phyloP scores from a whole-genome alignment of 2,329 filamentous ascomycete species.

The Cladosporium sp. region DNA sequence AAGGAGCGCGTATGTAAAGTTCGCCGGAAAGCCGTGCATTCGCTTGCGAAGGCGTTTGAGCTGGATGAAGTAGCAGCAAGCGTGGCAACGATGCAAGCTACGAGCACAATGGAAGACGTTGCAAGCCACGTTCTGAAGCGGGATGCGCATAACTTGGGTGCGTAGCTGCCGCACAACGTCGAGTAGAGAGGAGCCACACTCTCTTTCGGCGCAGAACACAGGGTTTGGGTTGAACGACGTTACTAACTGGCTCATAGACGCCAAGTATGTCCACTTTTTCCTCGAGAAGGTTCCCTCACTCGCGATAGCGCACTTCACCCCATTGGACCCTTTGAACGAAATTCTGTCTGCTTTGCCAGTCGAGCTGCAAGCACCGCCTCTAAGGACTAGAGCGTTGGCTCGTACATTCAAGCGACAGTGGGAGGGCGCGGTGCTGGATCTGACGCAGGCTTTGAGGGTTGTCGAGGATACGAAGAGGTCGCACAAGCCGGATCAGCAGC shows the following conservation, averaged over 20 bases:
- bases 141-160: constrained; percentile 50
- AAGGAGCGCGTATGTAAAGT: constrained; percentile 71
- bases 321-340: constrained; percentile 58
- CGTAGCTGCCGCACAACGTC: background rate
- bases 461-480: constrained; percentile 35
- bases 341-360: constrained; percentile 59
- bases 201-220: background rate
- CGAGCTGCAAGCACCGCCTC: constrained; percentile 59
- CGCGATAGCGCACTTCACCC: constrained; percentile 66
- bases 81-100: constrained; percentile 76
- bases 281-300: constrained; percentile 80
- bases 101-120: constrained; percentile 70
- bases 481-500: constrained; percentile 45
- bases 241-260: constrained; percentile 42
- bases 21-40: constrained; percentile 72
- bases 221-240: background rate
- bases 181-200: background rate
- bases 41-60: constrained; percentile 69
- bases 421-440: constrained; percentile 61
- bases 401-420: constrained; percentile 70
- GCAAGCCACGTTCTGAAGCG: constrained; percentile 66
- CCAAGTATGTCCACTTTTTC: constrained; percentile 87
- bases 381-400: constrained; percentile 68
- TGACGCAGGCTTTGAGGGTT: constrained; percentile 60
- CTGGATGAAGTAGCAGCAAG: constrained; percentile 79